Conservation (phyloP, 768 basidiomycete genomes). For the Gloeophyllum trabeum region DNA sequence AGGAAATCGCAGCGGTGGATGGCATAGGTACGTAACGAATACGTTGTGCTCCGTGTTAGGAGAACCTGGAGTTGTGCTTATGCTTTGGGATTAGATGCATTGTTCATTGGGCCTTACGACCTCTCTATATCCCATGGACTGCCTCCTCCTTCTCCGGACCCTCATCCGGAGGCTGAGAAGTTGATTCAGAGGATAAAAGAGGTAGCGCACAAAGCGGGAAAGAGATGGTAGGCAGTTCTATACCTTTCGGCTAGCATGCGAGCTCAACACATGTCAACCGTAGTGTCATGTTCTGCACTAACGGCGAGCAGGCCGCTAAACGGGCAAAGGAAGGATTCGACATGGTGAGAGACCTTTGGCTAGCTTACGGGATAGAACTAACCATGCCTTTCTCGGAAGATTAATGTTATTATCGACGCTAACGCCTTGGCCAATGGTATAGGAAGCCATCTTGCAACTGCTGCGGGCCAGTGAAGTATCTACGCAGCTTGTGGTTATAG, state of each 20-base stretch:
- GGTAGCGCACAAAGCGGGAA: slow-evolving; percentile 38
- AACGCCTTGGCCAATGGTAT: no score
- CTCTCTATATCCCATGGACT: slow-evolving; percentile 53
- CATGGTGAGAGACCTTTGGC: no score
- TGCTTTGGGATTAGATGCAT: slow-evolving; percentile 24
- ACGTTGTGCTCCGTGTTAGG: not conserved
- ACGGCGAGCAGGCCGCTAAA: slow-evolving; percentile 29
- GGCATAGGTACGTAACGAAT: slow-evolving; percentile 23
- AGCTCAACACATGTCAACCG: not conserved
- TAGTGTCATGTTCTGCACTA: slow-evolving; percentile 38
- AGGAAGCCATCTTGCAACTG: no score
- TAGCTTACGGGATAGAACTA: no score
- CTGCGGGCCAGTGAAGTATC: no score
- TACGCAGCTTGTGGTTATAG: no score
- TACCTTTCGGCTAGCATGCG: not conserved
- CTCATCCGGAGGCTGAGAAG: slow-evolving; percentile 51
- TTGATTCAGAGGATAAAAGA: slow-evolving; percentile 42
- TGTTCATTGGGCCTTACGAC: slow-evolving; percentile 62
- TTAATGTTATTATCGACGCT: no score
- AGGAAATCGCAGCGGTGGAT: slow-evolving; percentile 25
- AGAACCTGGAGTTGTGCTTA: slow-evolving; percentile 17
- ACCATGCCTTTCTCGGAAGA: no score
- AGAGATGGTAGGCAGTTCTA: slow-evolving; percentile 43
- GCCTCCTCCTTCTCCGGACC: slow-evolving; percentile 50
- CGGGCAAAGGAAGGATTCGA: slow-evolving; percentile 42